phyloP scores from a whole-genome alignment of 768 basidiomycete species.

The Kwoniella sp. region DNA sequence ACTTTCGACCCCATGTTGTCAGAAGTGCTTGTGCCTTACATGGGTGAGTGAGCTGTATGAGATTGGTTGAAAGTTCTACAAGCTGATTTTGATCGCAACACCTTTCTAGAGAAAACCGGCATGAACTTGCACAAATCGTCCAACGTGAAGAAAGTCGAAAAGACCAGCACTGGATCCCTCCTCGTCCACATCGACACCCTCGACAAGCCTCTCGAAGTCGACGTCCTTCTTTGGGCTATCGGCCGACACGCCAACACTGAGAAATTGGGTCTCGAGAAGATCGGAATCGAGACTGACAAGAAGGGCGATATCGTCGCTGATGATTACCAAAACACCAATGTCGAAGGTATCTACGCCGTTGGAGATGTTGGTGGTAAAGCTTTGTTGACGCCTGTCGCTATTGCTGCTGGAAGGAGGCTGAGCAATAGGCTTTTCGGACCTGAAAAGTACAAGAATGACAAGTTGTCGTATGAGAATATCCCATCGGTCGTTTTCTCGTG shows the following conservation, averaged over 20 bases:
- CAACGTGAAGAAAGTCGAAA: slow-evolving; percentile 73
- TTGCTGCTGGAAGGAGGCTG: slow-evolving; percentile 87
- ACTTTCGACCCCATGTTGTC: slow-evolving; percentile 88
- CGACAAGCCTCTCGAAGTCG: slow-evolving; percentile 79
- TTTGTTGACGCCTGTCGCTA: slow-evolving; percentile 92
- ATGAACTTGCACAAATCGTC: slow-evolving; percentile 79
- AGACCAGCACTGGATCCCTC: slow-evolving; percentile 64
- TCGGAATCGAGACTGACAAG: slow-evolving; percentile 72
- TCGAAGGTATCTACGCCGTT: slow-evolving; percentile 73
- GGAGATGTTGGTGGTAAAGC: slow-evolving; percentile 94
- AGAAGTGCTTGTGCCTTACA: slow-evolving; percentile 82
- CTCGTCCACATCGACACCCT: slow-evolving; percentile 70
- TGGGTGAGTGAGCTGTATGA: slow-evolving; percentile 61
- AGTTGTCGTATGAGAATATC: slow-evolving; percentile 84
- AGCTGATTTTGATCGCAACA: no score
- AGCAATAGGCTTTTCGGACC: slow-evolving; percentile 89
- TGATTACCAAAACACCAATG: slow-evolving; percentile 81
- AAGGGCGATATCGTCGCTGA: slow-evolving; percentile 87
- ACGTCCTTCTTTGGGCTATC: slow-evolving; percentile 89
- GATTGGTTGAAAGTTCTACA: no score
- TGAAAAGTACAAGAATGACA: slow-evolving; percentile 79
- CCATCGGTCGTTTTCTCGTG: slow-evolving; percentile 96
- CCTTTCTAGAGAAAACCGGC: slow-evolving; percentile 86
- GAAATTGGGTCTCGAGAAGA: slow-evolving; percentile 72
- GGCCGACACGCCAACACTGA: slow-evolving; percentile 81